Evolutionary conservation across 345 rosid species (phyloP), one percentile per base, ranked within the genome.

Genomic region (Camelina neglecta): DNA sequence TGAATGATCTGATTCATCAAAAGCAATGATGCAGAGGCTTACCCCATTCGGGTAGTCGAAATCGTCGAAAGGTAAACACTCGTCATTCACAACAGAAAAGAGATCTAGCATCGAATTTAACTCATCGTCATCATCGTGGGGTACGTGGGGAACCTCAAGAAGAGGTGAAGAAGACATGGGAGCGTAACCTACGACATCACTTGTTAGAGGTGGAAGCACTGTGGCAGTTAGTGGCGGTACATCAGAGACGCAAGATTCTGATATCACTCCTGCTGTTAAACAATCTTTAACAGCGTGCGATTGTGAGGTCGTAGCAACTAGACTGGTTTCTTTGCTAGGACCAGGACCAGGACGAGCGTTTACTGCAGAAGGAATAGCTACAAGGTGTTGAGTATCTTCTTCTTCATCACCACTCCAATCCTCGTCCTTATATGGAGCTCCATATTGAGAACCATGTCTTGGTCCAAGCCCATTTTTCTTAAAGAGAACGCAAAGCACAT

Each of bases 391-490:
- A 1, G 15, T 44, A 44, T 53, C 59, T 75, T 65, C 54, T 20
- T 73, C 75, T n/a, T 84, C 89, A 6, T 80, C 86, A 29, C 81
- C 84, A 29, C 84, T 83, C 98, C 97, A 90, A 0, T 89, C 97
- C 72, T 88, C 96, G 49, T 93, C 97, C 45, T 11, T 69, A 70
- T 84, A 93, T 0, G 93, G 94, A 39, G 89, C 90, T 51, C 94
- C 98, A 71, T 93, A 91, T 29, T 90, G 90, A 5, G 90, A 87
- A 50, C 94, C 90, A 73, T 88, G 87, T 67, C 80, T 84, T 1
- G 96, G 92, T 72, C 96, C 97, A 61, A 7, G 67, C 9, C 98
- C 96, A 47, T 84, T 88, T 78, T 94, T 91, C 84, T 85, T 26
- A 21, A 71, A 91, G 44, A 94, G 47, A 6, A 58, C 69, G 31